Evolutionary conservation across 2,329 filamentous ascomycete genomes (phyloP).

Genomic region (Colletotrichum trifolii): DNA sequence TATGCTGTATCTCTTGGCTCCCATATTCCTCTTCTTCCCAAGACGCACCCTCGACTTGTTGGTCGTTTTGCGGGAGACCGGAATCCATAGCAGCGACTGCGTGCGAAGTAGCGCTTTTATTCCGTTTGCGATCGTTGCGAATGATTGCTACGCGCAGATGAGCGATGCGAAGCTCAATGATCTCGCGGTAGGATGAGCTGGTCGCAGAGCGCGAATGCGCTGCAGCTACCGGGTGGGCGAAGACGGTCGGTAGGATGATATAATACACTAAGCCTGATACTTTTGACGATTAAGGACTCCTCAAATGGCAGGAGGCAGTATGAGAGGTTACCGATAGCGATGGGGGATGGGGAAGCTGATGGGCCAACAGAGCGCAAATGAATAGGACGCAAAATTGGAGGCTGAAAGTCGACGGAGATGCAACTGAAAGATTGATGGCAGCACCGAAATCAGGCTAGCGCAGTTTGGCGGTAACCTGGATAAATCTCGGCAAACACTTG

Average conservation of each 20-base stretch:
- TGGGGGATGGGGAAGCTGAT: constrained; percentile 7
- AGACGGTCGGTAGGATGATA: neutral
- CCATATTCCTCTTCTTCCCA: constrained; percentile 66
- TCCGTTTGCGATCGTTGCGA: no score
- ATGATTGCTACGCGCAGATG: no score
- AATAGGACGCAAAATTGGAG: constrained; percentile 21
- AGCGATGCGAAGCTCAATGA: neutral
- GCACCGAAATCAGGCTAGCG: constrained; percentile 32
- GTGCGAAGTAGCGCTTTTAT: neutral
- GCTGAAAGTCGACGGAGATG: constrained; percentile 29
- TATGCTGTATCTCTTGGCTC: constrained; percentile 65
- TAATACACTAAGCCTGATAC: neutral
- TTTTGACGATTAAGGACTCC: neutral
- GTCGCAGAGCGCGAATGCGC: constrained; percentile 24
- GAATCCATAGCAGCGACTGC: constrained; percentile 31
- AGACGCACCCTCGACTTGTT: constrained; percentile 52
- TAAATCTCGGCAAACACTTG: constrained; percentile 13
- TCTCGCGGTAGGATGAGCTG: constrained; percentile 1
- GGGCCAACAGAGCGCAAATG: constrained; percentile 1
- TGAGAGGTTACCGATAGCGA: constrained; percentile 17
- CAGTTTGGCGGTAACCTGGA: constrained; percentile 29
- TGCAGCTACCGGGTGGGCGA: constrained; percentile 5
- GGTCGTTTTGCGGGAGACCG: constrained; percentile 36
- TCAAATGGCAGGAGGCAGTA: neutral
- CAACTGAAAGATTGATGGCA: constrained; percentile 24